These are phyloP conservation scores for Endocladia muricata DNA, from an alignment of 31 red algal species.

Conservation along the genomic window DNA sequence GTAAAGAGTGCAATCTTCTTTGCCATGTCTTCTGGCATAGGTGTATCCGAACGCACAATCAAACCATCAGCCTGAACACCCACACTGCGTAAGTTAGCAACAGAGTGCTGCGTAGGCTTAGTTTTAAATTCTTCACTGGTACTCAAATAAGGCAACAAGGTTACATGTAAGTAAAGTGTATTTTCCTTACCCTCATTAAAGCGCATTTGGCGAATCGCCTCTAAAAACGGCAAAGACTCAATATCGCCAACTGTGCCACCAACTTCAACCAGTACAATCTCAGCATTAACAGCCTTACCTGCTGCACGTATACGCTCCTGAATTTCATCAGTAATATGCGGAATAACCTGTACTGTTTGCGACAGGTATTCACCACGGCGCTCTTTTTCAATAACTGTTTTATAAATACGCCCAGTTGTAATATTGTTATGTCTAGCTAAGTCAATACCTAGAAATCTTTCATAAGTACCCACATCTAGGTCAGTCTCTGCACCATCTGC, in stretches of 20 bases:
- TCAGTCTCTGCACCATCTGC: conserved; percentile 96
- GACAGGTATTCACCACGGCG: conserved; percentile 83
- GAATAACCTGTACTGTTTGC: conserved; percentile 96
- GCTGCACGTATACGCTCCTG: conserved; percentile 83
- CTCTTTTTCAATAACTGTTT: conserved; percentile 82
- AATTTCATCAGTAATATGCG: conserved; percentile 96
- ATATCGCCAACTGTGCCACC: conserved; percentile 99
- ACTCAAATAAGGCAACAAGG: conserved; percentile 81
- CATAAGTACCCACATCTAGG: conserved; percentile 98
- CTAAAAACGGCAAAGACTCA: conserved; percentile 95
- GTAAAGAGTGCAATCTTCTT: conserved; percentile 91
- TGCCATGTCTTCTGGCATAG: conserved; percentile 82
- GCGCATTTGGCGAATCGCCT: conserved; percentile 93
- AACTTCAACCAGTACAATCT: conserved; percentile 93
- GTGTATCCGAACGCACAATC: conserved; percentile 86
- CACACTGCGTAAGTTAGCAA: conserved; percentile 83
- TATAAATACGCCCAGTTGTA: conserved; percentile 95
- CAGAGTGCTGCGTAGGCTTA: conserved; percentile 97
- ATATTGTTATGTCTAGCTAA: conserved; percentile 89
- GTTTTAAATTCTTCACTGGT: conserved; percentile 97
- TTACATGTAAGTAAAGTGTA: conserved; percentile 89
- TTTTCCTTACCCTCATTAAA: conserved; percentile 89
- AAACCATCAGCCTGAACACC: conserved; percentile 91
- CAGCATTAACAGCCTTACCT: conserved; percentile 76
- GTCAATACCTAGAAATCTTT: conserved; percentile 86